Evolutionary conservation across 495 filamentous ascomycete genomes (phyloP).

Genomic region (Cryomyces minteri): DNA sequence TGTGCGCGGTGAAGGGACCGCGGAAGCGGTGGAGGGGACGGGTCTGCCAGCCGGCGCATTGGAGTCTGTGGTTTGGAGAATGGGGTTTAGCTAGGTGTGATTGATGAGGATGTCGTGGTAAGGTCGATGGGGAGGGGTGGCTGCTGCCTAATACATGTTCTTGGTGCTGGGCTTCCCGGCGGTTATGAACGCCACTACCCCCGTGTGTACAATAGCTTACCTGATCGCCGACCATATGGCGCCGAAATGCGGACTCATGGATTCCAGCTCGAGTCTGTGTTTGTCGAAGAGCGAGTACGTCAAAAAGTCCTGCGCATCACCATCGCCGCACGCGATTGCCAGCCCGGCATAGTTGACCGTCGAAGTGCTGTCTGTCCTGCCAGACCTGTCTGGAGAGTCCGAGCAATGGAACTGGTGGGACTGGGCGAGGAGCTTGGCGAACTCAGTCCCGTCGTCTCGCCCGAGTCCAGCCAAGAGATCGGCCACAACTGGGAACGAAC

Average conservation of each 20-base stretch:
- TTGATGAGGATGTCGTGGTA: too few relatives aligned
- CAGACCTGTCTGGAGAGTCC: conserved; percentile 1
- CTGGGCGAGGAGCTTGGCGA: conserved; percentile 24
- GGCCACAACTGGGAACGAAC: conserved; percentile 37
- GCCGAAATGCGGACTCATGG: conserved; percentile 31
- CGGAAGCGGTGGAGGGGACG: conserved; percentile 37
- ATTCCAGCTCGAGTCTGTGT: conserved; percentile 26
- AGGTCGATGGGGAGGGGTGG: too few relatives aligned
- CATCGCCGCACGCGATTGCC: conserved; percentile 48
- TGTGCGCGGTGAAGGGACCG: conserved; percentile 29
- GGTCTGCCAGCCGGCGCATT: conserved; percentile 29
- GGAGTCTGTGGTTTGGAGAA: too few relatives aligned
- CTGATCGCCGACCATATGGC: conserved; percentile 38
- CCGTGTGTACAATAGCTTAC: too few relatives aligned
- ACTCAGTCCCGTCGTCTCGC: conserved; percentile 29
- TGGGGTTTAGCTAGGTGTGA: too few relatives aligned
- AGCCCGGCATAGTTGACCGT: conserved; percentile 22
- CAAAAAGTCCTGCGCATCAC: conserved; percentile 22
- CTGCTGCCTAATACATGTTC: too few relatives aligned
- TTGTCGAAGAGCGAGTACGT: conserved; percentile 26
- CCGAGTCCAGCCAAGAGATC: conserved; percentile 33
- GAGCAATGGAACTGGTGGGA: conserved; percentile 11
- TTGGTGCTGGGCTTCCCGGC: too few relatives aligned
- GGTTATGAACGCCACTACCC: too few relatives aligned
- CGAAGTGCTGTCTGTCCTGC: neutral